Conservation (phyloP, 495 filamentous ascomycete species). For the Cercophora sp. region DNA sequence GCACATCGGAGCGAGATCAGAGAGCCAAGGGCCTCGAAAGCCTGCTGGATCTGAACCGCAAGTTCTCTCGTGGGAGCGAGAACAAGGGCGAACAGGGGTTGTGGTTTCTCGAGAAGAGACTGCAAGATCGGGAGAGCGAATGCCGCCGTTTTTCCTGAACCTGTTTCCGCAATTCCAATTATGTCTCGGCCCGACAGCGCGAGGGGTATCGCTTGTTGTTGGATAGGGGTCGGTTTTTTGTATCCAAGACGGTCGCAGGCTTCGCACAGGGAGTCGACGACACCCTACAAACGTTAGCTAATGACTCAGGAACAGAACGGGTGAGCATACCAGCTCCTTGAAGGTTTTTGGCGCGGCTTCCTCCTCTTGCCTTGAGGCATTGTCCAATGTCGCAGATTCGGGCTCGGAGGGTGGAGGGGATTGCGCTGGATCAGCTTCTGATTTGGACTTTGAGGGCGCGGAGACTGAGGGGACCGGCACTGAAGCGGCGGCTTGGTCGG, state of each 20-base stretch:
- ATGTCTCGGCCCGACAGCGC: constrained; percentile 80
- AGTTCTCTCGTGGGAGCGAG: constrained; percentile 90
- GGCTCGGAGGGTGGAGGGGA: constrained; percentile 13
- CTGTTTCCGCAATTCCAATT: constrained; percentile 92
- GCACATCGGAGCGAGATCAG: constrained; percentile 75
- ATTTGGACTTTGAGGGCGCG: constrained; percentile 4
- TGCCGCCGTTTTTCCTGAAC: constrained; percentile 86
- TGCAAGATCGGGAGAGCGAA: constrained; percentile 89
- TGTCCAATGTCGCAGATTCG: constrained; percentile 24
- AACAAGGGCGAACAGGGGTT: constrained; percentile 71
- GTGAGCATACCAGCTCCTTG: constrained; percentile 55
- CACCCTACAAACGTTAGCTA: constrained; percentile 44
- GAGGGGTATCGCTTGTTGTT: constrained; percentile 70
- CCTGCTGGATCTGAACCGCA: constrained; percentile 81
- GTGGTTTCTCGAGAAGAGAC: constrained; percentile 77
- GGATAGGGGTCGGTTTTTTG: constrained; percentile 78
- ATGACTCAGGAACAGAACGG: neutral
- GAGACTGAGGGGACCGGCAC: constrained; percentile 3
- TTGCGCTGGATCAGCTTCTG: neutral
- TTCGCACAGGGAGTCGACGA: constrained; percentile 84
- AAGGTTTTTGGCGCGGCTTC: constrained; percentile 59
- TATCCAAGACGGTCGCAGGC: constrained; percentile 78
- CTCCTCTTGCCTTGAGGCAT: constrained; percentile 13
- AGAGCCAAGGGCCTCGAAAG: constrained; percentile 79
- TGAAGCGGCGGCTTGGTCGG: neutral